Evolutionary conservation across 306 rosid species (phyloP), one percentile per base, ranked within the genome.

Genomic region (Cucumis hystrix): DNA sequence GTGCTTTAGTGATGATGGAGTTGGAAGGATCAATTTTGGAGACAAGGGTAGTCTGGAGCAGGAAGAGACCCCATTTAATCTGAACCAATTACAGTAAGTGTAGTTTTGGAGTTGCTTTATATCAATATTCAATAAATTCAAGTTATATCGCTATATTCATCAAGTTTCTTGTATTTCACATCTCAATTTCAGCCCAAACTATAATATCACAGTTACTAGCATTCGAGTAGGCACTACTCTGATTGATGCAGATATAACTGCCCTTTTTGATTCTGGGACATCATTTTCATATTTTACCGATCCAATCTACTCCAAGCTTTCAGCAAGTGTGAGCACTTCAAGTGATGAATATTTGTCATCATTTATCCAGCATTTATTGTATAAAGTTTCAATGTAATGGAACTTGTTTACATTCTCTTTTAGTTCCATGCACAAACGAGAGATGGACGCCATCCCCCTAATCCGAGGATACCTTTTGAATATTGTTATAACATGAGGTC

Each of bases 401-500:
- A 30, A n/a, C 21, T 37, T 64, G 18, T 82, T 70, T 23, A 68
- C 39, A 23, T 40, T 78, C 78, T 43, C 83, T 23, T 77, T 83
- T 84, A 94, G 98, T 94, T 94, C 85, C 89, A 92, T 86, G 88
- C 87, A 81, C 97, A 86, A 78, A 82, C 85, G 35, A 81, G 80
- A 77, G 97, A 94, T 84, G 84, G 64, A 78, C 90, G 90, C 47
- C 89, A 69, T 49, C 85, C 85, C 63, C 71, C 84, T 15, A 93
- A 90, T 83, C 77, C 98, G 25, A 87, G 92, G 87, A 90, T 90
- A 79, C 96, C 98, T 66, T 94, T 94, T 15, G 93, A 94, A 78
- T 94, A 84, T 83, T 94, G 97, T 80, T 94, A 92, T 82, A 87
- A 89, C 81, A 91, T 89, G 96, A 94, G 98, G 98, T 94, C 77